phyloP scores from a whole-genome alignment of 192 early-diverging fungal genomes.

The Coemansia sp. region DNA sequence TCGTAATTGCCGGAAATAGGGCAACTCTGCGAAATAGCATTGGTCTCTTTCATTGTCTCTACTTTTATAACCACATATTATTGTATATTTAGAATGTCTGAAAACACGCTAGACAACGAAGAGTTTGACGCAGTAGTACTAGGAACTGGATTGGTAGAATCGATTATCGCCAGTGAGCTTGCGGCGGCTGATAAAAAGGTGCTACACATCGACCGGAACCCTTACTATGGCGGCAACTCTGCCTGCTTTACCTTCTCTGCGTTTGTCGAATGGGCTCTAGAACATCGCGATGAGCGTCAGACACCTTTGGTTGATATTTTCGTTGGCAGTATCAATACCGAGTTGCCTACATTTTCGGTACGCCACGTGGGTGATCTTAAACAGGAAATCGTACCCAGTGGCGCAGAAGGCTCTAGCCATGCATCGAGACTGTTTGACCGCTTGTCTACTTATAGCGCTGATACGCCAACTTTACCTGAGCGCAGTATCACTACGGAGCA shows the following conservation, averaged over 20 bases:
- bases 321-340: neutral
- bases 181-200: constrained; percentile 68
- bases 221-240: constrained; percentile 76
- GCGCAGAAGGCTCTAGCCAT: neutral
- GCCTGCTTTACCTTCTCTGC: constrained; percentile 38
- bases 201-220: constrained; percentile 78
- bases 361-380: neutral
- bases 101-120: constrained; percentile 42
- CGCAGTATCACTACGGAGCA: neutral
- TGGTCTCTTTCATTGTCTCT: neutral
- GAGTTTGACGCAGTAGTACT: constrained; percentile 80
- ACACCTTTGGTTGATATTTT: constrained; percentile 14
- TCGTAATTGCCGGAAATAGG: neutral
- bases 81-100: constrained; percentile 3
- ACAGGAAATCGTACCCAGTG: neutral
- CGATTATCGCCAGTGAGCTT: constrained; percentile 78
- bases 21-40: neutral
- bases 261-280: constrained; percentile 26
- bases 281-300: constrained; percentile 20
- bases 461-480: neutral
- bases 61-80: neutral
- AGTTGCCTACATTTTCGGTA: constrained; percentile 12
- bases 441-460: neutral
- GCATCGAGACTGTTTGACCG: neutral
- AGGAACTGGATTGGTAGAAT: constrained; percentile 81